phyloP scores from a whole-genome alignment of 768 basidiomycete genomes.

The Lentinula boryana region DNA sequence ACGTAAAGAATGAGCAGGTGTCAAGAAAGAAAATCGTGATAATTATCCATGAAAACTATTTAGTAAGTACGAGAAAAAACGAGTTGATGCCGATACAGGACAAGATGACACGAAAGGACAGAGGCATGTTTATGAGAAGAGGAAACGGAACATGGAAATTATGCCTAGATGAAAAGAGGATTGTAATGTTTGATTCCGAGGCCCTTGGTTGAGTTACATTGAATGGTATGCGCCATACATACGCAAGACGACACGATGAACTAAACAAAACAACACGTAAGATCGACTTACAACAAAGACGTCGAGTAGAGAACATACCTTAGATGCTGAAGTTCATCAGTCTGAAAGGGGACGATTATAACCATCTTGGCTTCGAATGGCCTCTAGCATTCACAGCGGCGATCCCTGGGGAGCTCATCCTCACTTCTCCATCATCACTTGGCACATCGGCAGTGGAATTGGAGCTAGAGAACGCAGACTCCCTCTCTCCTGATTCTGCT shows the following conservation, averaged over 20 bases:
- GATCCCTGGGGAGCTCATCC: not conserved
- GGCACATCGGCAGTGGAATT: not conserved
- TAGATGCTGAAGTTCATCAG: not conserved
- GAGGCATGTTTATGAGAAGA: not conserved
- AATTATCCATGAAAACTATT: too few relatives aligned
- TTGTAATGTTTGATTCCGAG: not conserved
- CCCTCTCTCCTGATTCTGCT: not conserved
- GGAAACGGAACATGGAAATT: not conserved
- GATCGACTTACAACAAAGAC: not conserved
- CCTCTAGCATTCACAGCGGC: not conserved
- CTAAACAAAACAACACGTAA: not conserved
- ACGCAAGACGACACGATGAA: not conserved
- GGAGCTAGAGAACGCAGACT: not conserved
- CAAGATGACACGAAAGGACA: not conserved
- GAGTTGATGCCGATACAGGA: not conserved
- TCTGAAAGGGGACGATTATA: not conserved
- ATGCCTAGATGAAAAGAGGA: not conserved
- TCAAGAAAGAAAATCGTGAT: not conserved
- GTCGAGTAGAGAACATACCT: not conserved
- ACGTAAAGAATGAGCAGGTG: not conserved
- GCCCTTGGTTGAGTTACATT: not conserved
- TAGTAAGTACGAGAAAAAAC: not conserved
- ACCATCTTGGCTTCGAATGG: not conserved
- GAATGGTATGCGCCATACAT: not conserved
- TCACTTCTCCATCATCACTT: not conserved